These are phyloP conservation scores for Naganishia liquefaciens DNA, from an alignment of 1,284 basidiomycete species.

Conservation along the genomic window DNA sequence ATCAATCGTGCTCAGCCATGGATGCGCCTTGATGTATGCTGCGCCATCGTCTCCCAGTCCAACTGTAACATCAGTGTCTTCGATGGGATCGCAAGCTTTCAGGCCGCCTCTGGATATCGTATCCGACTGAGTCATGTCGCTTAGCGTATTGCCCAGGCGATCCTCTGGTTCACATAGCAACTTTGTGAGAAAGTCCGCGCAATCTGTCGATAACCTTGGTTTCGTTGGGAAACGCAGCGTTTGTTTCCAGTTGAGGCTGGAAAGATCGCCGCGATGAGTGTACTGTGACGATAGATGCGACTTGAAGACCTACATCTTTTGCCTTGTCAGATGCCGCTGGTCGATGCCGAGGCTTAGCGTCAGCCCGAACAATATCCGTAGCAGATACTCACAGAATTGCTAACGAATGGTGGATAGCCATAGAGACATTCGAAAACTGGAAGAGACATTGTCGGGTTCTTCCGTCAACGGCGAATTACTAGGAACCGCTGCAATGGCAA, in stretches of 20 bases:
- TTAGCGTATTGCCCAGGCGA: slow-evolving; percentile 73
- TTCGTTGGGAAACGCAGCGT: slow-evolving; percentile 81
- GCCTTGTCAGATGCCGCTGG: slow-evolving; percentile 81
- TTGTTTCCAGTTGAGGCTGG: slow-evolving; percentile 78
- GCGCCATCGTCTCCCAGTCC: slow-evolving; percentile 67
- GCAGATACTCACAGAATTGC: slow-evolving; percentile 69
- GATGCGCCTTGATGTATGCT: slow-evolving; percentile 82
- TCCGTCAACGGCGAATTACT: slow-evolving; percentile 34
- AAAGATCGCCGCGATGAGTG: slow-evolving; percentile 30
- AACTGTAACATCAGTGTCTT: slow-evolving; percentile 49
- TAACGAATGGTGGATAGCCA: slow-evolving; percentile 89
- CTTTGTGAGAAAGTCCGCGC: slow-evolving; percentile 78
- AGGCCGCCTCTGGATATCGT: slow-evolving; percentile 44
- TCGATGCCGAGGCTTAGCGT: slow-evolving; percentile 24
- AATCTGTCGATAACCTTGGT: slow-evolving; percentile 80
- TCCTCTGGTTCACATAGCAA: slow-evolving; percentile 93
- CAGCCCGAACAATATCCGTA: not conserved
- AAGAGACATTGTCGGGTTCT: slow-evolving; percentile 35
- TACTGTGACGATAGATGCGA: slow-evolving; percentile 26
- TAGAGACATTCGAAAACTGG: slow-evolving; percentile 75
- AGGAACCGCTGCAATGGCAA: slow-evolving; percentile 45
- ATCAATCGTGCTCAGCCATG: slow-evolving; percentile 83
- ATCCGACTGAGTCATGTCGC: slow-evolving; percentile 73
- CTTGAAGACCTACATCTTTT: slow-evolving; percentile 66
- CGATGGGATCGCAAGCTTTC: not conserved